A percentile compares a stretch with the other conserved stretches of the same genome.
phyloP scores from a whole-genome alignment of 345 rosid species.

The Barbarea vulgaris region DNA sequence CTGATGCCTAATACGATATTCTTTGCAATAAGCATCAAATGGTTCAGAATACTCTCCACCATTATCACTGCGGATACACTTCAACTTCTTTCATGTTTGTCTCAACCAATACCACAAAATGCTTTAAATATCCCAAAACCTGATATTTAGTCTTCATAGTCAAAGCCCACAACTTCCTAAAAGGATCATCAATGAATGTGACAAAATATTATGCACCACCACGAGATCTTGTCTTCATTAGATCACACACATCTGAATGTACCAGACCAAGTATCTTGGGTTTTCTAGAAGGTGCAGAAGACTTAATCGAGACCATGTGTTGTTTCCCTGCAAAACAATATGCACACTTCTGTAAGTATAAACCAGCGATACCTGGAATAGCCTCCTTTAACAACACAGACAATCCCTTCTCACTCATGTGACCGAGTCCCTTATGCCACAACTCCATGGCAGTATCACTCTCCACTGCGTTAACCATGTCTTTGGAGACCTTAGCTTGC shows the following conservation, averaged over 20 bases:
- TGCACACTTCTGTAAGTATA: background rate
- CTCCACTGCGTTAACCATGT: background rate
- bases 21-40: background rate
- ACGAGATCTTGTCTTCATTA: background rate
- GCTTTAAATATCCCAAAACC: background rate
- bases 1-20: background rate
- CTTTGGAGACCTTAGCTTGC: background rate
- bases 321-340: no score
- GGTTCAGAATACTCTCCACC: no score
- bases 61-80: background rate
- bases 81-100: background rate
- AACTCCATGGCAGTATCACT: background rate
- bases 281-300: background rate
- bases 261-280: background rate
- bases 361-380: background rate
- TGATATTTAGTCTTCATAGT: background rate
- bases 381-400: background rate
- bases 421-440: background rate
- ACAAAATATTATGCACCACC: background rate
- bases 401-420: background rate
- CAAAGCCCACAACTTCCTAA: background rate
- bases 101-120: slow-evolving; percentile 6
- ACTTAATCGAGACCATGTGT: background rate
- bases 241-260: background rate
- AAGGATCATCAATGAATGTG: background rate